Conservation (phyloP, 148 eudicot species). For the Talinum fruticosum region DNA sequence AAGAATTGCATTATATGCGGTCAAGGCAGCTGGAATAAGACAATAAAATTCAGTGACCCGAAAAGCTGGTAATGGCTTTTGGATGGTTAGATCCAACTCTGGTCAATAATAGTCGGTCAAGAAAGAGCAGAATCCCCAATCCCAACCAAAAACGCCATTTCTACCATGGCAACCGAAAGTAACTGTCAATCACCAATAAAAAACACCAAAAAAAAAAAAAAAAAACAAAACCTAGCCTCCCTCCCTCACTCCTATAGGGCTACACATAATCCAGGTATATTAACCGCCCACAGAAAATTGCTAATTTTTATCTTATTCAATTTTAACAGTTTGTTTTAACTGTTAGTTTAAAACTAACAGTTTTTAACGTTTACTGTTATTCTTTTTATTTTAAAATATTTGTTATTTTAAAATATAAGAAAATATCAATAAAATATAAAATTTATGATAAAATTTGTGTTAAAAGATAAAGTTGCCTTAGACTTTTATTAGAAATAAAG, state of each 20-base stretch:
- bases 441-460: too few relatives aligned
- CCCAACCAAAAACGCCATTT: background rate
- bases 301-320: background rate
- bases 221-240: background rate
- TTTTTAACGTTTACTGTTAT: background rate
- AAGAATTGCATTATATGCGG: slow-evolving; percentile 3
- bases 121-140: background rate
- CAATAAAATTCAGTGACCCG: background rate
- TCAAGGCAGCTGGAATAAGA: background rate
- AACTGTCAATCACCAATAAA: slow-evolving; percentile 33
- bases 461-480: too few relatives aligned
- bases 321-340: too few relatives aligned
- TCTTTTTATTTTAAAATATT: too few relatives aligned
- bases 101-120: slow-evolving; percentile 3
- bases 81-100: background rate
- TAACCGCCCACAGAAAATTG: slow-evolving; percentile 13
- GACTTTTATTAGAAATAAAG: too few relatives aligned
- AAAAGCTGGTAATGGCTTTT: background rate
- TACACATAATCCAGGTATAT: slow-evolving; percentile 4
- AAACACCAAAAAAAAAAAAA: too few relatives aligned
- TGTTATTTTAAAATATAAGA: too few relatives aligned
- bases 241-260: background rate
- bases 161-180: slow-evolving; percentile 37
- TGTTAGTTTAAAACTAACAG: too few relatives aligned
- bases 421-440: too few relatives aligned